Conservation (phyloP, 176 grass and related monocot species). For the Carex cristatella region DNA sequence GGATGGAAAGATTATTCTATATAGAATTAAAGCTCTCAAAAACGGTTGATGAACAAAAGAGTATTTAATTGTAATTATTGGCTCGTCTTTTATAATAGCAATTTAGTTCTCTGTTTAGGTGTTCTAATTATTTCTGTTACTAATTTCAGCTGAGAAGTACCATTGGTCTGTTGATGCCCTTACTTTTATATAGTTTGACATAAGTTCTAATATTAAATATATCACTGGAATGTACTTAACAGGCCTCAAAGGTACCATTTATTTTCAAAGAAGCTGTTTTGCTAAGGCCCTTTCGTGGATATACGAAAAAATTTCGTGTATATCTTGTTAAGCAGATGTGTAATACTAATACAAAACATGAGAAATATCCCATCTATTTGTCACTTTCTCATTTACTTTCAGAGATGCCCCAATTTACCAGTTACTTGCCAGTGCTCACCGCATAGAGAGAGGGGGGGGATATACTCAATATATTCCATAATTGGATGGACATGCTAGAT, state of each 20-base stretch:
- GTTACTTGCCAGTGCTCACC: neutral
- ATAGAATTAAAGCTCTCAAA: neutral
- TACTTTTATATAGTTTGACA: neutral
- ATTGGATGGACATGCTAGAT: neutral
- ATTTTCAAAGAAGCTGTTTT: neutral
- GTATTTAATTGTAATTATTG: neutral
- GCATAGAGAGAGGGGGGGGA: neutral
- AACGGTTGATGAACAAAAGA: neutral
- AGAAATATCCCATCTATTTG: neutral
- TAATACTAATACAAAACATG: neutral
- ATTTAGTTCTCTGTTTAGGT: neutral
- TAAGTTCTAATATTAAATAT: neutral
- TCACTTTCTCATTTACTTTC: neutral
- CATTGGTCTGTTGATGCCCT: neutral
- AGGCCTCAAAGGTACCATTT: neutral
- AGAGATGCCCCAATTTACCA: neutral
- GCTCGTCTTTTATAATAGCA: neutral
- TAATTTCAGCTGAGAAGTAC: neutral
- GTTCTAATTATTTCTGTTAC: neutral
- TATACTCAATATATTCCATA: neutral
- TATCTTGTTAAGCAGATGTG: neutral
- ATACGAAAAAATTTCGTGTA: neutral
- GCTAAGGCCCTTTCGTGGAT: neutral
- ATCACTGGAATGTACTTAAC: neutral
- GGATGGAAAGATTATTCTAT: neutral